Base-by-base conservation (phyloP, 139 green algal species). In the Tetradesmus obliquus region DNA sequence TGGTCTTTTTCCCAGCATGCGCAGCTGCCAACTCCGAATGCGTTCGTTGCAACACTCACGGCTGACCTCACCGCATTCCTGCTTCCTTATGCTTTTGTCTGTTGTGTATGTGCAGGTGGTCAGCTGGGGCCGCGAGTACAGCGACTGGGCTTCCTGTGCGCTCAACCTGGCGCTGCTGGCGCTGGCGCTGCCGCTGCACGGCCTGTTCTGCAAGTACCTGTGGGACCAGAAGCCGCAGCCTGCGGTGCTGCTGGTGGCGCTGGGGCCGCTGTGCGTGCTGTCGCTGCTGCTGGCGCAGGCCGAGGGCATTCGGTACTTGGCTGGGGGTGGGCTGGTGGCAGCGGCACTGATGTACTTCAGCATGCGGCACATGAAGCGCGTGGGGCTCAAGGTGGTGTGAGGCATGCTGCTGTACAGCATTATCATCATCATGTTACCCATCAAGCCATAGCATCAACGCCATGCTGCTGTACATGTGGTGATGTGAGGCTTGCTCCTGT, bases 211-310 rank as follows among this genome's bases (percentile, higher is more conserved):
- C 32, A 79, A n/a, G 0, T 96, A 96, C 92, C 88, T 97, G 85
- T 97, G 96, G 95, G 93, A 90, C 15, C 93, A 92, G 45, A 55
- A 24, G 54, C 57, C 92, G 32, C 74, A 89, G 72, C 82, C 91
- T 53, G 91, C 91, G 53, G 86, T 82, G 15, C 54, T 92, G n/a
- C 92, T 98, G 76, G 84, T 96, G 66, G 76, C 94, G 66, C 69
- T 95, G 22, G 93, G 93, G 45, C 95, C 96, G 5, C 92, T 97
- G 54, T 95, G 94, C 93, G 15, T 97, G 62, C 87, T 96, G 89
- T 89, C 95, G 12, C 17, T 94, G 71, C 89, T 95, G 8, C 82
- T 97, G 32, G 55, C 80, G 7, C 93, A 95, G 74, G 51, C 92
- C 2, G 88, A 90, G 3, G 92, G 92, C n/a, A 66, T 96, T 19